Percentiles rank a stretch among this genome's conserved stretches.
These are phyloP conservation scores for Euphorbia pulcherrima DNA, from an alignment of 345 rosid genomes.

Conservation along the genomic window DNA sequence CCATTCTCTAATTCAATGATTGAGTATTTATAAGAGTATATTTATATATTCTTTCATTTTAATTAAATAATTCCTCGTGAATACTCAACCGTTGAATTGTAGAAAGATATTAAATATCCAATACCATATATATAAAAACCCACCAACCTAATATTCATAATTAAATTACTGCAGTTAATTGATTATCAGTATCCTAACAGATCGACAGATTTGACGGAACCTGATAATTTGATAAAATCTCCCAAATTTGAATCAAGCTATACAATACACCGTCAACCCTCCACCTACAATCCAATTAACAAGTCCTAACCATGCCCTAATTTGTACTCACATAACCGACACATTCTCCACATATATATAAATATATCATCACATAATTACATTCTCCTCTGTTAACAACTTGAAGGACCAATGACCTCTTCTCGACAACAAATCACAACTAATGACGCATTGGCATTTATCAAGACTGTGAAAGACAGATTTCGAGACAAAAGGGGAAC, in stretches of 20 bases:
- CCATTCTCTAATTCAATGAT: too few species aligned
- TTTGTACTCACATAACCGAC: slow-evolving; percentile 27
- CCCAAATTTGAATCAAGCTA: neutral
- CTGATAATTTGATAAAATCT: neutral
- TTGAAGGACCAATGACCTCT: slow-evolving; percentile 53
- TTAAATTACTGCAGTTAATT: too few species aligned
- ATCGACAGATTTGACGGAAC: neutral
- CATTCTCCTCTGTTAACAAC: slow-evolving; percentile 47
- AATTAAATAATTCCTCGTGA: too few species aligned
- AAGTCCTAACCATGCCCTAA: too few species aligned
- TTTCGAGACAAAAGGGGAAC: slow-evolving; percentile 31
- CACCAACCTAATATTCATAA: too few species aligned
- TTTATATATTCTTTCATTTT: too few species aligned
- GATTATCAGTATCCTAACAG: too few species aligned
- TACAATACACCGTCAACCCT: neutral
- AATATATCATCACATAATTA: slow-evolving; percentile 38
- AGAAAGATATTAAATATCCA: too few species aligned
- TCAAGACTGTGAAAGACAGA: slow-evolving; percentile 79
- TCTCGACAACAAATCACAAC: slow-evolving; percentile 81
- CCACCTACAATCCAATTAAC: neutral
- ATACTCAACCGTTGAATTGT: too few species aligned
- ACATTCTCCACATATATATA: neutral
- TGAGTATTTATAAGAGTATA: too few species aligned
- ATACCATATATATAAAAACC: too few species aligned
- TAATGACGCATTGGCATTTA: slow-evolving; percentile 86